Evolutionary conservation across 2,329 filamentous ascomycete species (phyloP), one percentile per base, ranked within the genome.

Genomic region (Cryphonectria parasitica): DNA sequence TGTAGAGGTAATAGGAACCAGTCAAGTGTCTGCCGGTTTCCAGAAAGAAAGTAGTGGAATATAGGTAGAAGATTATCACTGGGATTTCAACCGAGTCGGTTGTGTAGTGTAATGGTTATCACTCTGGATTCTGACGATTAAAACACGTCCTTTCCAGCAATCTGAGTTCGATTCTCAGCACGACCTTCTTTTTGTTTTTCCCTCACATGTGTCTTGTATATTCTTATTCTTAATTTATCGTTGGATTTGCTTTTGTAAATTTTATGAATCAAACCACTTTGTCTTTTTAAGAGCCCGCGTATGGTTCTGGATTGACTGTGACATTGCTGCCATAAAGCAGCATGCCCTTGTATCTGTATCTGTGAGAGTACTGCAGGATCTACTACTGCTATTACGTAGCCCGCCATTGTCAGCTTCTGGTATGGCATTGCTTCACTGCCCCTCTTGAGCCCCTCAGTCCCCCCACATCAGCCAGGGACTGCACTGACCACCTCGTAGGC

Each of bases 381-480:
- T 22, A 19, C 43, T 45, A 19, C 43, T 19, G 43, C 17, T 17
- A 39, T 45, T 45, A 45, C 43, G 43, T 22, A 49, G 43, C 22
- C 1, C 13, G 2, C 45, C 19, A 45, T 6, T 45, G 43, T 45
- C 7, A 45, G 10, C 8, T 39, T 39, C 36, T 39, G 36, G 11
- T 39, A 39, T 11, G 1, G 36, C 34, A 34, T 34, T 34, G 34
- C 34, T 34, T 34, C 34, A 6, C 34, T 34, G 43, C 31, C 52
- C 49, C 45, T 22, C 36, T 62, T 62, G 7, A 45, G 64, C 68
- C 68, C 64, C 68, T 67, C 64, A 31, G 8, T n/a, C 34, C 58
- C 58, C 39, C 41, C 34, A 56, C 68, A 54, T 25, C 43, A 52
- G 66, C 64, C 41, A 56, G 17, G 31, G 41, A 49, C 63, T 64